Base-by-base conservation (phyloP, 1,284 basidiomycete genomes). In the Coniophora puteana region DNA sequence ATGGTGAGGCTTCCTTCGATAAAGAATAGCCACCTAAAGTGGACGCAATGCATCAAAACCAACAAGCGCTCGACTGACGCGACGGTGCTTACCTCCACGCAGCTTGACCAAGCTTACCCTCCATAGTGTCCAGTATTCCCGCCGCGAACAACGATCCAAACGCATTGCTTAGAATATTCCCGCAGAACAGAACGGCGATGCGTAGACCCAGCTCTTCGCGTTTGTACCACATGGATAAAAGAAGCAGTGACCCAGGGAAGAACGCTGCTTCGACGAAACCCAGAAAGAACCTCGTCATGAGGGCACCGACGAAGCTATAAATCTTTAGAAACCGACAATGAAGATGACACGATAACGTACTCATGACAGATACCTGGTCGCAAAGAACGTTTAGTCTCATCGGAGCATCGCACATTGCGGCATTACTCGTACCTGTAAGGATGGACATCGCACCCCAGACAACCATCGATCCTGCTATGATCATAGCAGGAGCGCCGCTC, bases 101-200 rank as follows among this genome's bases (percentile, higher is more conserved):
- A 2, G 81, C 67, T 40, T 78, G 75, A 0, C 87, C 86, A 3
- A 80, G 61, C 29, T 69, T 68, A 3, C 81, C 83, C 40, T 88
- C 71, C 83, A 89, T 89, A 21, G 69, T 68, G 44, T 73, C 66
- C 47, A 86, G 66, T 36, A 85, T 83, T 6, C 73, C 79, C 16
- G 83, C 84, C 5, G 84, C 86, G 39, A 89, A 77, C 8, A 89
- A 66, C 2, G 84, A 71, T 16, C 87, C 86, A 57, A 90, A 89
- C 1, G 86, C 88, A 63, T 89, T 92, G 43, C 79, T 83, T 46
- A 90, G 78, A 27, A 91, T 65, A 54, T 68, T 78, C 8, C 85
- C 85, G 51, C 76, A 80, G 43, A 76, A 80, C 7, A 92, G 72
- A 36, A 85, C 61, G 3, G 86, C 80, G 21, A 80, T 87, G 43